A percentile compares a stretch with the other conserved stretches of the same genome.
Evolutionary conservation across 805 yeast species (phyloP).

Genomic region (Lachancea waltii): DNA sequence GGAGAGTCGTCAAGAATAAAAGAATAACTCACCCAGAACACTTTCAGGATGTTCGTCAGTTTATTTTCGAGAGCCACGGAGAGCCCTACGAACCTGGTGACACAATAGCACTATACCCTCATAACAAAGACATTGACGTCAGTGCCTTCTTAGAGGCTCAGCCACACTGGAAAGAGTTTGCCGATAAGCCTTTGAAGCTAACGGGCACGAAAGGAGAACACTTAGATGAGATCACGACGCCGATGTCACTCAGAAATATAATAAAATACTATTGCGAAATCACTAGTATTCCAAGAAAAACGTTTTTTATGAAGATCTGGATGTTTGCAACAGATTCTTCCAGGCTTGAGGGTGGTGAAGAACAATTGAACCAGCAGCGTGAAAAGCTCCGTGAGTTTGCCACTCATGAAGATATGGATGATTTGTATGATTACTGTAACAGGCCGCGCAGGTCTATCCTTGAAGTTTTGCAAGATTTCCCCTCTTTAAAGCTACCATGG

Average conservation of each 20-base stretch:
- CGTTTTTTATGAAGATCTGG: conserved; percentile 69
- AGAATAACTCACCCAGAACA: conserved; percentile 67
- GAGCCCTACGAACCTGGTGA: conserved; percentile 67
- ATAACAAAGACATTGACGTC: conserved; percentile 60
- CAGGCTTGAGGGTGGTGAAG: conserved; percentile 24
- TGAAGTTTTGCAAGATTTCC: conserved; percentile 80
- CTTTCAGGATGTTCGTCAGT: conserved; percentile 82
- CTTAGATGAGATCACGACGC: conserved; percentile 57
- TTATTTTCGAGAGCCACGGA: conserved; percentile 34
- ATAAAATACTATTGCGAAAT: conserved; percentile 78
- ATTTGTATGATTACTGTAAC: conserved; percentile 83
- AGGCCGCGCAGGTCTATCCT: conserved; percentile 83
- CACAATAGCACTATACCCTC: conserved; percentile 68
- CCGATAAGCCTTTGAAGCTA: conserved; percentile 45
- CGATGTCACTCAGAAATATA: conserved; percentile 63
- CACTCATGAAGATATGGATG: conserved; percentile 66
- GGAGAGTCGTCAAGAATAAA: conserved; percentile 43
- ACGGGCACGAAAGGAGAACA: conserved; percentile 23
- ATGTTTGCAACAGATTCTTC: conserved; percentile 60
- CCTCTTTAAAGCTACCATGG: conserved; percentile 66
- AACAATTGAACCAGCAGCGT: conserved; percentile 49
- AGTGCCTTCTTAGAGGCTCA: conserved; percentile 59
- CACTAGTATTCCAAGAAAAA: conserved; percentile 72
- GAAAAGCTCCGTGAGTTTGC: conserved; percentile 75
- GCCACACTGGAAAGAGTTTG: conserved; percentile 58